Evolutionary conservation across 2,329 filamentous ascomycete genomes (phyloP), one percentile per base, ranked within the genome.

Genomic region (Fusarium robinianum): DNA sequence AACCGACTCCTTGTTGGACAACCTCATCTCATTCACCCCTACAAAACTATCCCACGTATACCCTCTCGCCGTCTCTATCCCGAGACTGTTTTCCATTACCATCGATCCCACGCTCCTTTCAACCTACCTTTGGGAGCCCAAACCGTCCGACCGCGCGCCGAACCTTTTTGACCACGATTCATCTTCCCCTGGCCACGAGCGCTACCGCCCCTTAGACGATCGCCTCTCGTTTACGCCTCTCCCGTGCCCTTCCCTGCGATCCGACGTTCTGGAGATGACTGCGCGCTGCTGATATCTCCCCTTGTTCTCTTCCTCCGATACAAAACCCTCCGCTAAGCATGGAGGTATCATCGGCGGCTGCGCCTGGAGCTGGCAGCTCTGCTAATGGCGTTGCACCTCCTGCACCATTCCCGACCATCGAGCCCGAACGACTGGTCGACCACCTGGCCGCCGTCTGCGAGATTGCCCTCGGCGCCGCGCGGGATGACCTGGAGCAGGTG

Each of bases 401-500:
- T 40, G 58, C 77, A 42, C 59, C 76, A 32, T 79, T 82, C 55
- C 72, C 74, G 46, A 72, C 75, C 50, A 72, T 88, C 64, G 87
- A 90, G 61, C 81, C 87, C n/a, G 75, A 72, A 53, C 72, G 80
- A 57, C 77, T 91, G 37, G 76, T 91, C 54, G 83, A 90, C 46
- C 84, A 92, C 68, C 75, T 92, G 49, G 77, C 78, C 25, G 77
- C 82, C 47, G 80, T 91, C 46, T 80, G 90, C 57, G 79, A 84
- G 67, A 80, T 88, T 45, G 86, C 86, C 53, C 78, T 92, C 33
- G 88, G 88, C 55, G 87, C 88, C 59, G 81, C 81, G 44, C 83
- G 83, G 64, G 77, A 82, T 51, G 92, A 99, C 64, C 81, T 99
- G 41, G 84, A 92, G 67, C 80, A 81, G 53, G 74, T 84, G 11